These are phyloP conservation scores for Tricholomella constricta DNA, from an alignment of 768 basidiomycete species.

Conservation along the genomic window DNA sequence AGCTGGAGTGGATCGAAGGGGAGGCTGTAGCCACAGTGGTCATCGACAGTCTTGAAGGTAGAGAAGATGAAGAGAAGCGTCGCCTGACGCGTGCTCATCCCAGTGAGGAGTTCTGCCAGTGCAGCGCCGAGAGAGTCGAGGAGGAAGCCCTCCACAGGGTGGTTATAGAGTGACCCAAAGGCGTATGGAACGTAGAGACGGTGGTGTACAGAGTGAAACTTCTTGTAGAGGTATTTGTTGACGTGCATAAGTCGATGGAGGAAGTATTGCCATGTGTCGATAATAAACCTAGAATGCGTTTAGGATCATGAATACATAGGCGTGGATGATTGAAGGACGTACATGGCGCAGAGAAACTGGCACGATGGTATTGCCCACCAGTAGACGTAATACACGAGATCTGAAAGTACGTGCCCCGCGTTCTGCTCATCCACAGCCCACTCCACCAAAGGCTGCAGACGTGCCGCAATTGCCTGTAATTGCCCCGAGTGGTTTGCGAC, in stretches of 20 bases:
- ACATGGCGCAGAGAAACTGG: slow-evolving; percentile 84
- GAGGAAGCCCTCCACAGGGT: slow-evolving; percentile 91
- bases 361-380: slow-evolving; percentile 89
- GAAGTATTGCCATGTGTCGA: slow-evolving; percentile 99
- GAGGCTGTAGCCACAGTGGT: slow-evolving; percentile 89
- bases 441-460: slow-evolving; percentile 40
- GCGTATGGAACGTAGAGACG: slow-evolving; percentile 96
- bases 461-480: slow-evolving; percentile 42
- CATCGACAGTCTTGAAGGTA: slow-evolving; percentile 92
- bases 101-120: slow-evolving; percentile 68
- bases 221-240: slow-evolving; percentile 88
- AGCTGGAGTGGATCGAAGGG: slow-evolving; percentile 93
- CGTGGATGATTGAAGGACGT: slow-evolving; percentile 36
- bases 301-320: background rate
- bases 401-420: slow-evolving; percentile 40
- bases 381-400: slow-evolving; percentile 65
- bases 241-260: slow-evolving; percentile 90
- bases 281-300: slow-evolving; percentile 64
- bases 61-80: slow-evolving; percentile 81
- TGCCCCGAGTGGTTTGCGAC: slow-evolving; percentile 41
- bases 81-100: slow-evolving; percentile 81
- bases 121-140: slow-evolving; percentile 83
- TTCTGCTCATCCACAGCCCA: slow-evolving; percentile 43
- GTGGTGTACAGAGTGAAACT: slow-evolving; percentile 94
- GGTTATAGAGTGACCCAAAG: slow-evolving; percentile 96